Evolutionary conservation across 2,329 filamentous ascomycete species (phyloP).

Genomic region (Aspergillus melleus): DNA sequence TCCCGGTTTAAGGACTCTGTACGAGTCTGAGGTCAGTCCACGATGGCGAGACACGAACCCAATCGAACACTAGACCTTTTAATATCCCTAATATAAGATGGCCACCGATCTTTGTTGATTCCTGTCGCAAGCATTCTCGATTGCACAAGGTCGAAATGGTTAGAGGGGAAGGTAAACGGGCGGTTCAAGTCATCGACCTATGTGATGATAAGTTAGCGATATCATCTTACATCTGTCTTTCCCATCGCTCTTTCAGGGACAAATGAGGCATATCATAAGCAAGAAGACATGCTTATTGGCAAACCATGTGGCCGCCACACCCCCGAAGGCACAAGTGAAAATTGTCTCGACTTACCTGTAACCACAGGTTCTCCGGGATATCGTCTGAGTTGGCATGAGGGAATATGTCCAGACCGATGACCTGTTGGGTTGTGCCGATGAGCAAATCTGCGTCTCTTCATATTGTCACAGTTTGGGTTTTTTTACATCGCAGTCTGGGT

Average conservation of each 20-base stretch:
- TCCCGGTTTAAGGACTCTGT: conserved; percentile 60
- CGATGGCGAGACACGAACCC: background rate
- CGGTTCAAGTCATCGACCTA: conserved; percentile 70
- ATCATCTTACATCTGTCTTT: background rate
- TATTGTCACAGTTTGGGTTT: background rate
- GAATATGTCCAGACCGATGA: conserved; percentile 70
- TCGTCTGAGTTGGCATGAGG: conserved; percentile 68
- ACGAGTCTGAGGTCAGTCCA: conserved; percentile 8
- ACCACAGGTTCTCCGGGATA: conserved; percentile 64
- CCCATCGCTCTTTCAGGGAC: background rate
- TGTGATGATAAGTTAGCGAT: conserved; percentile 3
- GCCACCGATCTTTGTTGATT: conserved; percentile 72
- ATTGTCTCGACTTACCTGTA: conserved; percentile 52
- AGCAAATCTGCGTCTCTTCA: conserved; percentile 15
- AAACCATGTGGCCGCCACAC: background rate
- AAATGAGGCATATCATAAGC: background rate
- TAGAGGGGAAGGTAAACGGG: conserved; percentile 66
- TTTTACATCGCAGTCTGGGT: conserved; percentile 65
- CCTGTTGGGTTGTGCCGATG: conserved; percentile 47
- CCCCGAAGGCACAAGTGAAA: background rate
- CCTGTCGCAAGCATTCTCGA: conserved; percentile 63
- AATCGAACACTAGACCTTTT: conserved; percentile 44
- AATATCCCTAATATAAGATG: conserved; percentile 73
- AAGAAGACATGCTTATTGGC: background rate
- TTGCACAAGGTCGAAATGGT: conserved; percentile 80